Evolutionary conservation across 1,139 yeast species (phyloP).

Genomic region (Saccharomyces hybrid): DNA sequence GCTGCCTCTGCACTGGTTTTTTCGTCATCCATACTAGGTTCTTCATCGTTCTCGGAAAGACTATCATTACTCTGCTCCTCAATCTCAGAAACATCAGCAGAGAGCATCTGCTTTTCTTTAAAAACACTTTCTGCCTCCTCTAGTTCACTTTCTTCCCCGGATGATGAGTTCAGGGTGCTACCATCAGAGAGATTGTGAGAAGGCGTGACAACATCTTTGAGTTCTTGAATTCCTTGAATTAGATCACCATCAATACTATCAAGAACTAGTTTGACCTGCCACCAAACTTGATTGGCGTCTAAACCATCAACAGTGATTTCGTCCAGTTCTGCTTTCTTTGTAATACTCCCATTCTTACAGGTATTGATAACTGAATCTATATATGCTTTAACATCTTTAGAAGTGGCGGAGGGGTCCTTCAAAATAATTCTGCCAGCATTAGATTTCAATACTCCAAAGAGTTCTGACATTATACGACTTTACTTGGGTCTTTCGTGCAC

Average conservation of each 20-base stretch:
- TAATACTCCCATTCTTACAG: constrained; percentile 18
- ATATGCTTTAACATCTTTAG: constrained; percentile 21
- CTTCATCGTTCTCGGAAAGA: neutral
- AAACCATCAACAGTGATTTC: constrained; percentile 79
- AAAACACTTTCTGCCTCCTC: constrained; percentile 7
- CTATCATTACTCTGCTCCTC: neutral
- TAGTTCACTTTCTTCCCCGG: constrained; percentile 13
- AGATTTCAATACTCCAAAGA: constrained; percentile 13
- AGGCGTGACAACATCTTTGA: constrained; percentile 32
- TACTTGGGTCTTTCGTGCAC: neutral
- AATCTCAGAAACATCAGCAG: neutral
- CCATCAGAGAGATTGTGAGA: constrained; percentile 1
- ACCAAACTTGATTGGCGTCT: constrained; percentile 89
- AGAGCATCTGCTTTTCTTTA: neutral
- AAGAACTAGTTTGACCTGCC: constrained; percentile 78
- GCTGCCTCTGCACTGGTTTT: constrained; percentile 13
- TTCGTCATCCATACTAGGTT: neutral
- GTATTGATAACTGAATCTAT: constrained; percentile 26
- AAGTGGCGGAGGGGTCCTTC: constrained; percentile 14
- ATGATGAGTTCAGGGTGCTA: constrained; percentile 7
- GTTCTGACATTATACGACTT: constrained; percentile 11
- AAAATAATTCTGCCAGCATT: constrained; percentile 20
- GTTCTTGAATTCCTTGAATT: constrained; percentile 41
- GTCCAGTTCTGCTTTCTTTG: constrained; percentile 63
- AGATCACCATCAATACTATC: constrained; percentile 60